Evolutionary conservation across 176 grass and related monocot species (phyloP).

Genomic region (Alopecurus myosuroides): DNA sequence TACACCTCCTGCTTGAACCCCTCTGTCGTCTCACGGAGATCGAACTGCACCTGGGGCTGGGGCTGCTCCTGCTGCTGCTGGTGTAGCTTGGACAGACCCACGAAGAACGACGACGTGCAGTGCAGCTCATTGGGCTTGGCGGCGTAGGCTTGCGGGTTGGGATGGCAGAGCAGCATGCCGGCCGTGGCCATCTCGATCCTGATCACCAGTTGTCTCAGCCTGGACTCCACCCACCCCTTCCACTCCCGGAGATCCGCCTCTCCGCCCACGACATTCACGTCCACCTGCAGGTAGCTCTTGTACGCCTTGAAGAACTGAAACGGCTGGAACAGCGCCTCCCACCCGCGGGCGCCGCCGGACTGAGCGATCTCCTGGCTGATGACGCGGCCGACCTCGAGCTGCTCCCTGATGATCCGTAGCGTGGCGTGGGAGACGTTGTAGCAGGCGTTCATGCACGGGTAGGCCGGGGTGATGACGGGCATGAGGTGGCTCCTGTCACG

Average conservation of each 20-base stretch:
- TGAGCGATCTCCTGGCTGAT: slow-evolving; percentile 58
- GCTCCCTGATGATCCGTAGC: slow-evolving; percentile 59
- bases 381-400: slow-evolving; percentile 43
- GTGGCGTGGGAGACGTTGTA: slow-evolving; percentile 39
- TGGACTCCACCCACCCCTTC: slow-evolving; percentile 85
- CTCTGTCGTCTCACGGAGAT: slow-evolving; percentile 58
- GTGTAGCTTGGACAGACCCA: slow-evolving; percentile 43
- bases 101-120: slow-evolving; percentile 56
- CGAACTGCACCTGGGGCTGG: slow-evolving; percentile 45
- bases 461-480: slow-evolving; percentile 70
- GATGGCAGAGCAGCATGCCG: slow-evolving; percentile 61
- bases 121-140: slow-evolving; percentile 24
- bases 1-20: slow-evolving; percentile 53
- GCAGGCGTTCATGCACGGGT: no score
- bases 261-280: slow-evolving; percentile 34
- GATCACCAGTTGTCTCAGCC: slow-evolving; percentile 55
- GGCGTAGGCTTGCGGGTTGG: slow-evolving; percentile 48
- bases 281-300: slow-evolving; percentile 78
- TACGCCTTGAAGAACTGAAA: slow-evolving; percentile 58
- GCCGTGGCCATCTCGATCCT: slow-evolving; percentile 64
- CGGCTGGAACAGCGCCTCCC: slow-evolving; percentile 56
- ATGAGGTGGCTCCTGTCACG: slow-evolving; percentile 57
- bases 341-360: slow-evolving; percentile 23
- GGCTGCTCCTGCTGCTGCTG: neutral
- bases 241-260: slow-evolving; percentile 55